phyloP scores from a whole-genome alignment of 768 basidiomycete species.

The Leccinum imitatum region DNA sequence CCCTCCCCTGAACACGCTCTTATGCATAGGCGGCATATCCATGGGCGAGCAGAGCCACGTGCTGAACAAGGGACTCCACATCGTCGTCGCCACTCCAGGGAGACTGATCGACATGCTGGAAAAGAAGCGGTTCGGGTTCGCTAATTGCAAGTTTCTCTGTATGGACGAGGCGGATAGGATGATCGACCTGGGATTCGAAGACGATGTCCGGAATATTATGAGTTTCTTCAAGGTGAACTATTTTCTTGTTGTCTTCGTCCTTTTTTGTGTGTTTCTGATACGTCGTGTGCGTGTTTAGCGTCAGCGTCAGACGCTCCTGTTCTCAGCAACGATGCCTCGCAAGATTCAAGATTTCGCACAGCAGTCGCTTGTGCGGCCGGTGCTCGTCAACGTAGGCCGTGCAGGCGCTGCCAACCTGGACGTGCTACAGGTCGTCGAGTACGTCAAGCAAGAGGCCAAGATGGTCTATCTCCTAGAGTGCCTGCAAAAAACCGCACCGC shows the following conservation, averaged over 20 bases:
- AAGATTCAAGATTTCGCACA: conserved; percentile 99
- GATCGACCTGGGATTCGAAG: conserved; percentile 99
- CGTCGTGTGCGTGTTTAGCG: conserved; percentile 45
- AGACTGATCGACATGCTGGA: conserved; percentile 97
- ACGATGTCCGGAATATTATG: conserved; percentile 98
- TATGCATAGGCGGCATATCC: conserved; percentile 97
- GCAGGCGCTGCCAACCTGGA: conserved; percentile 98
- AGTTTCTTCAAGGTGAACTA: conserved; percentile 88
- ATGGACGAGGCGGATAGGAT: conserved; percentile 99
- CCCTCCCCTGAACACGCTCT: conserved; percentile 81
- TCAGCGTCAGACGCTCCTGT: conserved; percentile 94
- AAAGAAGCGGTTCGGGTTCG: conserved; percentile 90
- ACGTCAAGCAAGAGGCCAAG: conserved; percentile 99
- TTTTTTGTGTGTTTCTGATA: background rate
- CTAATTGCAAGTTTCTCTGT: conserved; percentile 92
- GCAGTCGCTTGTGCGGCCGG: conserved; percentile 90
- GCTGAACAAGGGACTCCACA: conserved; percentile 87
- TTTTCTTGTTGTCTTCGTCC: too few species aligned
- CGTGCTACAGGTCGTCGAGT: conserved; percentile 95
- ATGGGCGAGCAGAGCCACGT: conserved; percentile 98
- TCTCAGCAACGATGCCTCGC: conserved; percentile 98
- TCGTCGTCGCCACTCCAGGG: conserved; percentile 96
- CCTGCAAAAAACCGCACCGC: conserved; percentile 96
- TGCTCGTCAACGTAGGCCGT: conserved; percentile 96
- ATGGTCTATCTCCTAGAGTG: conserved; percentile 99